Base-by-base conservation (phyloP, 2,329 filamentous ascomycete genomes). In the Pestalotiopsis sp. region DNA sequence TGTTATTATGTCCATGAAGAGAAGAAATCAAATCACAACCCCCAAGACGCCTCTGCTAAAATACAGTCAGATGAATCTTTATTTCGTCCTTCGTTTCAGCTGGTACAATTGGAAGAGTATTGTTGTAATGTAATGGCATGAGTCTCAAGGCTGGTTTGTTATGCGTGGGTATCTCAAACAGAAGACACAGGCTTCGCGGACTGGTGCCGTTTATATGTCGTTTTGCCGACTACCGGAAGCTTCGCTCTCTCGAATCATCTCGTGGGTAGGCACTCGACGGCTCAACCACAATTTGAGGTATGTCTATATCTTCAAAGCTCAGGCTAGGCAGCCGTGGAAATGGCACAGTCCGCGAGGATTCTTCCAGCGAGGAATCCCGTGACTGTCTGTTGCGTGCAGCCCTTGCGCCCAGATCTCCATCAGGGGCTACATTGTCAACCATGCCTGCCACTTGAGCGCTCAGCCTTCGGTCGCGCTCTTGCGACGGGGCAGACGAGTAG, bases 221-320 rank as follows among this genome's bases (percentile, higher is more conserved):
- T 23, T 59, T 27, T 14, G 31, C 7, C 14, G 23, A 23, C 23
- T 13, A 59, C 57, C 23, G 27, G 31, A 62, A 45, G 38, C 36
- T 31, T 23, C 63, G 41, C 14, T 66, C 63, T 31, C 25, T 27
- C 41, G 63, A 66, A 9, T 25, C n/a, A 27, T 67, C 65, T 38
- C 68, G 52, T 17, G 81, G 78, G 64, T 75, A 75, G 4, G 80
- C 80, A 56, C 80, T 83, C 27, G 83, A 85, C n/a, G 86, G 85
- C 73, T 90, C 85, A 62, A 90, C 85, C 31, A 89, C 84, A 74
- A 91, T 91, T 71, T 85, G 84, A 3, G 89, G 89, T 31, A 90
- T 77, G 4, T 25, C 76, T 31, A 90, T 77, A 4, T 25, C 76
- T 20, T 77, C 74, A 39, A 90, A 79, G 62, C 83, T 81, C 72